A percentile compares a stretch with the other conserved stretches of the same genome.
Evolutionary conservation across 2,329 filamentous ascomycete genomes (phyloP).

Genomic region (Verticillium klebahnii): DNA sequence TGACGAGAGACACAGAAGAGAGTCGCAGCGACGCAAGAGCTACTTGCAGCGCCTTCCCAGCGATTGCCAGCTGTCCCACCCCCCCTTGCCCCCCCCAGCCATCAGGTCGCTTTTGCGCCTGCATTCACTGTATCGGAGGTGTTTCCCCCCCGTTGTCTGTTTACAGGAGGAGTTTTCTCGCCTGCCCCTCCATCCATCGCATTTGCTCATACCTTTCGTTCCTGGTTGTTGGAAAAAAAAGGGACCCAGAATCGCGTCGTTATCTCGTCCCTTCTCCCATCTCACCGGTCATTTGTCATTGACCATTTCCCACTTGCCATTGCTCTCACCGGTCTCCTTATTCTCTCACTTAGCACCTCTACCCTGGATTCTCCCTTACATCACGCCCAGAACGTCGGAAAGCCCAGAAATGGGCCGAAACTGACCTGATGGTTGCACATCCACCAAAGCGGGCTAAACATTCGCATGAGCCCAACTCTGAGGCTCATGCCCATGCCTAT

Average conservation of each 20-base stretch:
- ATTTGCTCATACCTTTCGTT: too few species aligned
- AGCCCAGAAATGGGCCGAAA: background rate
- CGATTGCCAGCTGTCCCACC: too few species aligned
- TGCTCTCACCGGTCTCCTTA: background rate
- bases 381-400: background rate
- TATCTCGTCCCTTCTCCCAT: background rate
- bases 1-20: too few species aligned
- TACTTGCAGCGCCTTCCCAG: too few species aligned
- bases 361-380: background rate
- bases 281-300: background rate
- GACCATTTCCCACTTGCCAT: background rate
- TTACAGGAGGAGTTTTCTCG: background rate
- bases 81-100: too few species aligned
- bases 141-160: background rate
- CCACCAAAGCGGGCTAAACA: background rate
- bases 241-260: too few species aligned
- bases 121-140: background rate
- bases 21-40: too few species aligned
- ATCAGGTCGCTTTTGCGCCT: background rate
- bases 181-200: background rate
- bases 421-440: background rate
- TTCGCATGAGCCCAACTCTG: background rate
- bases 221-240: too few species aligned
- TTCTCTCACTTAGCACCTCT: background rate
- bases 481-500: background rate